Percentiles rank a stretch among this genome's conserved stretches.
These are phyloP conservation scores for Geosmithia putterillii DNA, from an alignment of 2,329 filamentous ascomycete species.

Conservation along the genomic window DNA sequence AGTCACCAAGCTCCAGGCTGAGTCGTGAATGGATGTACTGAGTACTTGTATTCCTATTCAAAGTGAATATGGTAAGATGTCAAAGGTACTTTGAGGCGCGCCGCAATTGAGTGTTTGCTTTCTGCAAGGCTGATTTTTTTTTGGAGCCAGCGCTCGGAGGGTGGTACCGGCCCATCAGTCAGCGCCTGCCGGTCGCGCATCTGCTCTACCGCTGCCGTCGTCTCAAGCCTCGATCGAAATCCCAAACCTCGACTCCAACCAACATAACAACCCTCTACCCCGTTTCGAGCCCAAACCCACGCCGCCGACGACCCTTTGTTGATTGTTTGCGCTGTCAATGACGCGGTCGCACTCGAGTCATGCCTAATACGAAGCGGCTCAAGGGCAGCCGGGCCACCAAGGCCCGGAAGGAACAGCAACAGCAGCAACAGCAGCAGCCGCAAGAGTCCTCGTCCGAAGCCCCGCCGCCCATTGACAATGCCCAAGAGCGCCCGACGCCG, in stretches of 20 bases:
- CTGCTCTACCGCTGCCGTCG: neutral
- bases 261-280: neutral
- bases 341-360: slow-evolving; percentile 11
- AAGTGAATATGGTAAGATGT: no score
- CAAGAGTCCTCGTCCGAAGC: slow-evolving; percentile 9
- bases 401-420: slow-evolving; percentile 10
- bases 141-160: neutral
- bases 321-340: neutral
- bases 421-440: neutral
- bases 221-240: neutral
- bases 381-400: slow-evolving; percentile 37
- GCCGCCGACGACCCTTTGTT: neutral
- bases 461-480: slow-evolving; percentile 21
- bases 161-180: neutral
- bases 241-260: neutral
- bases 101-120: neutral
- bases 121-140: slow-evolving; percentile 4
- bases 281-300: neutral
- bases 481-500: slow-evolving; percentile 33
- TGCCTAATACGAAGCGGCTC: slow-evolving; percentile 46
- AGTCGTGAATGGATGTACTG: neutral
- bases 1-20: neutral
- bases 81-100: no score
- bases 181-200: neutral
- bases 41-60: neutral